Evolutionary conservation across 805 yeast genomes (phyloP), one percentile per base, ranked within the genome.

Genomic region (Wickerhamomyces bisporus): DNA sequence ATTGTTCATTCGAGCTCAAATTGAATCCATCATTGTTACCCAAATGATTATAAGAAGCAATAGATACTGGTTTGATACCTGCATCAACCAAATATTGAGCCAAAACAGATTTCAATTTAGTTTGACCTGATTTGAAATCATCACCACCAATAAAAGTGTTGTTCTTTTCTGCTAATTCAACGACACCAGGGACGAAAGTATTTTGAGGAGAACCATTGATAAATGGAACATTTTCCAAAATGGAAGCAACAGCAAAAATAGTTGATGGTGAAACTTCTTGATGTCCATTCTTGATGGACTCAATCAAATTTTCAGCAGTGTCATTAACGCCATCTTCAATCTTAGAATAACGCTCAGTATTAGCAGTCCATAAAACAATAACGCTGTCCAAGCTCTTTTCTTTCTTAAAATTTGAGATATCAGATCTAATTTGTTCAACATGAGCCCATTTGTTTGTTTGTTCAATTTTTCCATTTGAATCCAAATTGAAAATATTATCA

Each of bases 131-230:
- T 73, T 89, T 89, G 75, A 89, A 89, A 66, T 89, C 98, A 64
- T 89, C 98, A 53, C 98, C 98, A 40, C 95, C 98, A 56, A 89
- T 88, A 60, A 82, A 86, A 25, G 84, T 66, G 47, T 74, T 65
- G 61, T 86, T 60, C 53, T 72, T 58, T 64, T 88, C 95, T 34
- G 97, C 95, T 50, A 89, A 76, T 64, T 87, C 88, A 57, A 91
- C 75, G 45, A 83, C 85, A 49, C 98, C 98, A 17, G 97, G 97
- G 40, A 87, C 96, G 68, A 91, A 89, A 37, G 97, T 91, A 71
- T 89, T 89, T 68, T 89, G 98, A 37, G 98, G 98, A 29, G 96
- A 87, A 33, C 97, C 98, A 57, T 89, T 89, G 64, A 89, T 86
- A 69, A 87, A 89, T 38, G 97, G 94, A 42, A 81, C 79, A 30